Base-by-base conservation (phyloP, 139 green algal species). In the Deuterostichococcus epilithicus region DNA sequence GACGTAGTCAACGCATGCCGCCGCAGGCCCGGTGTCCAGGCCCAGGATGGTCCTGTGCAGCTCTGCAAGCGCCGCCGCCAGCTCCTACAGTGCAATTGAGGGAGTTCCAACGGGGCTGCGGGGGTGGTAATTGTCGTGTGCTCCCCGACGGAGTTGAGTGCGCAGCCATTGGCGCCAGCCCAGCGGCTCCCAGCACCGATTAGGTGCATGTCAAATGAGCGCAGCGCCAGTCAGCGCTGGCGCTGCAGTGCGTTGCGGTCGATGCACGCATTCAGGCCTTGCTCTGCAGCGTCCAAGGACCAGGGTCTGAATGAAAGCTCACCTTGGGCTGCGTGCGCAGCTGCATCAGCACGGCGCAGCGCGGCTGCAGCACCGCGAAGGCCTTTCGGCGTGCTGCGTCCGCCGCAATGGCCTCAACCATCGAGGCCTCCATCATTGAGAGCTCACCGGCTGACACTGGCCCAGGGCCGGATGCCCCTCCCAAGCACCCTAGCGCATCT, bases 1-100 rank as follows among this genome's bases (percentile, higher is more conserved):
- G 3, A 90, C 69, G 35, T 96, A 95, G 60, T 94, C 90, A 78
- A 82, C 77, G 72, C 89, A 93, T 20, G 36, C 79, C 23, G 30
- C 33, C 38, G 95, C 45, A 1, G 87, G 89, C 0, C 23, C 67
- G 3, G 52, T 13, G 0, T 86, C 34, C 30, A 83, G 47, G 36
- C 68, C 26, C 4, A 52, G 23, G 38, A 83, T 26, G 20, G 85
- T 70, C 1, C 4, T 34, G 8, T 75, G 3, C 73, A 93, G 75
- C 0, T 32, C 73, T n/a, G 68, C 3, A 35, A 86, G 78, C 15
- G 33, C 67, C 10, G 25, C 5, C 33, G 59, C 67, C 37, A 83
- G 66, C 25, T 38, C 35, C 42, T 52, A 52, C 42, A 52, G 42
- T 52, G 42, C 42, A 23, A 52, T 13, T 52, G 42, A 52, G 42